These are phyloP conservation scores for Polytrichum commune DNA, from an alignment of 225 moss, liverwort and hornwort species.

Conservation along the genomic window DNA sequence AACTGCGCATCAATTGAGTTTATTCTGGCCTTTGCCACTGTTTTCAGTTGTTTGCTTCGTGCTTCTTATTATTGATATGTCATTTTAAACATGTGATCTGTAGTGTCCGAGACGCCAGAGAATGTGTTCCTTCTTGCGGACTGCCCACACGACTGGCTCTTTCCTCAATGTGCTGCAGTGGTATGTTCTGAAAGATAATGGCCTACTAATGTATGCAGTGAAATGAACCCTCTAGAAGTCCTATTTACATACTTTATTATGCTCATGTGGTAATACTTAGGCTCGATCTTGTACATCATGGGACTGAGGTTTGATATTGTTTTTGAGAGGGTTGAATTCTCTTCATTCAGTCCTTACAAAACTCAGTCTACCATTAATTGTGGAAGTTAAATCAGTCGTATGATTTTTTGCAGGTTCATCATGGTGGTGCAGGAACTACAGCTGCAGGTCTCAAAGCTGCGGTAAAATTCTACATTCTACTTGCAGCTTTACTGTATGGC, in stretches of 20 bases:
- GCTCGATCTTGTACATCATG: background rate
- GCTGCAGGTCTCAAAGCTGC: conserved; percentile 90
- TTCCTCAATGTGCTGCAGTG: conserved; percentile 88
- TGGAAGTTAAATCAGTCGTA: background rate
- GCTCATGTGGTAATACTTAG: background rate
- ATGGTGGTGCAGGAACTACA: conserved; percentile 92
- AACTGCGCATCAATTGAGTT: too few relatives aligned
- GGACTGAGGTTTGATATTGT: background rate
- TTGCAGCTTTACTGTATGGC: background rate
- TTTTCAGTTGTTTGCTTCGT: background rate
- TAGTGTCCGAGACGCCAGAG: conserved; percentile 53
- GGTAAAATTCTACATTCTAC: conserved; percentile 30
- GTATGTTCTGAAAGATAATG: conserved; percentile 24
- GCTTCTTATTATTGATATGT: conserved; percentile 6
- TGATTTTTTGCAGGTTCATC: conserved; percentile 64
- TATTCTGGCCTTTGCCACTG: too few relatives aligned
- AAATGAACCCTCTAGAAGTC: background rate
- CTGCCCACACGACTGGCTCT: conserved; percentile 93
- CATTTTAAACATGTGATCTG: conserved; percentile 14
- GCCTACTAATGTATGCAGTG: background rate
- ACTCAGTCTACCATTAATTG: too few relatives aligned
- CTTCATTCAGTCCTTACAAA: background rate
- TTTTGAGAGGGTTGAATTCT: background rate
- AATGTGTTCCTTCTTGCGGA: conserved; percentile 75
- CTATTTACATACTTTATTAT: background rate